These are phyloP conservation scores for Neonectria magnoliae DNA, from an alignment of 2,329 filamentous ascomycete genomes.

Conservation along the genomic window DNA sequence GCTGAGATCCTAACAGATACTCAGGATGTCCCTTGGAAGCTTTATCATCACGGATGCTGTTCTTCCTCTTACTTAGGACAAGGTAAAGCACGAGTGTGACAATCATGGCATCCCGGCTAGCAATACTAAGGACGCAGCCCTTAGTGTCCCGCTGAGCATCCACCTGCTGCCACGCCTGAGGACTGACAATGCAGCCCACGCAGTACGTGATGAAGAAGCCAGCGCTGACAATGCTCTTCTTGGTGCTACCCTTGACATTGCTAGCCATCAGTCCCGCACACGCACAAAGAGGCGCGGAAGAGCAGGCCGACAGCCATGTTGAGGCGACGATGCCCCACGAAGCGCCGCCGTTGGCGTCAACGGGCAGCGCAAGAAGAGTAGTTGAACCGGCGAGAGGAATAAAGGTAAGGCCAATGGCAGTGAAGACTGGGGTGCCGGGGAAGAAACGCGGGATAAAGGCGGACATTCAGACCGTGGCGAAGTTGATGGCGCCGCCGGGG, in stretches of 20 bases:
- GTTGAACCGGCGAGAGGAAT: constrained; percentile 24
- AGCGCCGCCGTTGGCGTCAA: not conserved
- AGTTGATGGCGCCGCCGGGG: constrained; percentile 30
- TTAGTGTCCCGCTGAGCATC: constrained; percentile 37
- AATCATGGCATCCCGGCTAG: constrained; percentile 29
- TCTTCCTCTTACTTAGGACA: constrained; percentile 15
- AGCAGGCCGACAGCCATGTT: constrained; percentile 40
- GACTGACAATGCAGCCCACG: constrained; percentile 38
- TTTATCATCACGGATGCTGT: constrained; percentile 21
- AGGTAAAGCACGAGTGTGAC: constrained; percentile 24
- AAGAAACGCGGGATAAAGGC: constrained; percentile 33
- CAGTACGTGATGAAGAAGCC: constrained; percentile 43
- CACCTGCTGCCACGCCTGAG: constrained; percentile 35
- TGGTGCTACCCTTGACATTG: constrained; percentile 46
- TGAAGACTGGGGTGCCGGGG: constrained; percentile 29
- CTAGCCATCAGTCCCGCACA: constrained; percentile 38
- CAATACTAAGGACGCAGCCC: constrained; percentile 35
- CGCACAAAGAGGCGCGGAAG: constrained; percentile 30
- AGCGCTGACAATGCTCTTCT: constrained; percentile 39
- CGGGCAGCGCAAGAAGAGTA: constrained; percentile 31
- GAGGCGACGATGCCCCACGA: constrained; percentile 39
- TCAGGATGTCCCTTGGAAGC: constrained; percentile 11
- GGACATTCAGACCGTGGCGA: constrained; percentile 32
- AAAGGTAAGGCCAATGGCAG: constrained; percentile 15
- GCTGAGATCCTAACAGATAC: constrained; percentile 10